phyloP scores from a whole-genome alignment of 2,329 filamentous ascomycete species.

The Fusarium sp. region DNA sequence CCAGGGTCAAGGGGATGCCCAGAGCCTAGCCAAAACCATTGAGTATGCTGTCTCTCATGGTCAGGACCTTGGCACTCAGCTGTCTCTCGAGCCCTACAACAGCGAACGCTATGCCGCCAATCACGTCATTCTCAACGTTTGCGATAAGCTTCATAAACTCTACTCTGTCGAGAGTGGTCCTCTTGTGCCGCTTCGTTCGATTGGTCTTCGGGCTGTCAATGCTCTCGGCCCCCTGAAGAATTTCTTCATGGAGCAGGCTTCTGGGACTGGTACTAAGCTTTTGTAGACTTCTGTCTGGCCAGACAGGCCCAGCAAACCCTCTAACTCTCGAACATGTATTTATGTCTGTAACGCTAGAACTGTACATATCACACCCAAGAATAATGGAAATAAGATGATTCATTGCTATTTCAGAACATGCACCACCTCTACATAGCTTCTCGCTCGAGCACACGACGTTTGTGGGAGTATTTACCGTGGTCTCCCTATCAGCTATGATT shows the following conservation, averaged over 20 bases:
- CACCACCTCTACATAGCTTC: conserved; percentile 41
- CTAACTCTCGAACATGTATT: conserved; percentile 1
- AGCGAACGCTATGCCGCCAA: conserved; percentile 85
- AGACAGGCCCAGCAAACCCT: not conserved
- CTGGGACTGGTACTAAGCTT: conserved; percentile 62
- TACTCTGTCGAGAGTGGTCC: conserved; percentile 85
- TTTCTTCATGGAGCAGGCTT: conserved; percentile 82
- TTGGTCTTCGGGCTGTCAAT: conserved; percentile 81
- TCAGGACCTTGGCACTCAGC: conserved; percentile 82
- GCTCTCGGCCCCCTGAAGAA: conserved; percentile 78
- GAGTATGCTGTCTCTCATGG: conserved; percentile 82
- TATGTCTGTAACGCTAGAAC: conserved; percentile 30
- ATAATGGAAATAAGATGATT: conserved; percentile 32
- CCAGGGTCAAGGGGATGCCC: conserved; percentile 88
- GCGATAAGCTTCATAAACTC: conserved; percentile 91
- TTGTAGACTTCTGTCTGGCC: conserved; percentile 34
- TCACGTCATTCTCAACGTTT: conserved; percentile 79
- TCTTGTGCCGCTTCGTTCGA: conserved; percentile 79
- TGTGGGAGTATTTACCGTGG: conserved; percentile 51
- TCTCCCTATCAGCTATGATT: conserved; percentile 52
- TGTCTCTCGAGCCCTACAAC: conserved; percentile 84
- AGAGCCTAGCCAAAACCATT: conserved; percentile 78
- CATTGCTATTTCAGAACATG: conserved; percentile 39
- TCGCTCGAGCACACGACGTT: conserved; percentile 43
- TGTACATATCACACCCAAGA: conserved; percentile 12